These are phyloP conservation scores for Ramaria rubella DNA, from an alignment of 768 basidiomycete species.

Conservation along the genomic window DNA sequence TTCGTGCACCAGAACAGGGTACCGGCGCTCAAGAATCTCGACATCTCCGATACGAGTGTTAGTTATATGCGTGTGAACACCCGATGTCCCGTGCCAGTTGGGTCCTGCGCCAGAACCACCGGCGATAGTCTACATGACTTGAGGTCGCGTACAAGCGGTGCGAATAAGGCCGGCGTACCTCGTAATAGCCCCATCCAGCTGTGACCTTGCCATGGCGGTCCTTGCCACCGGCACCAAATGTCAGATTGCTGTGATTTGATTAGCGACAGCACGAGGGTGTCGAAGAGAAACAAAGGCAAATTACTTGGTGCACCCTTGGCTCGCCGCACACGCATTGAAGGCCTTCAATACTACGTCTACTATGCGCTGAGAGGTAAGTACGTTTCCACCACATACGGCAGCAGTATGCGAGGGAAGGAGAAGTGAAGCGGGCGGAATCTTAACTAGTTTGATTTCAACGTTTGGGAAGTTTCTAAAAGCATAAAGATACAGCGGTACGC, in stretches of 20 bases:
- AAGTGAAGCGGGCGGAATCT: slow-evolving; percentile 71
- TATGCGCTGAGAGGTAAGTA: slow-evolving; percentile 85
- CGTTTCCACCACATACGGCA: slow-evolving; percentile 91
- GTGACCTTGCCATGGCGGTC: slow-evolving; percentile 66
- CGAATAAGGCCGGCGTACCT: too few species aligned
- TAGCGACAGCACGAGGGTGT: neutral
- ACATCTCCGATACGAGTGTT: slow-evolving; percentile 92
- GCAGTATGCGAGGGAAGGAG: slow-evolving; percentile 79
- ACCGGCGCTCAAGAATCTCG: slow-evolving; percentile 88
- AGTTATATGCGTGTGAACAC: slow-evolving; percentile 91
- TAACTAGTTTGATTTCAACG: slow-evolving; percentile 39
- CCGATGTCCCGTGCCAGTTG: slow-evolving; percentile 85
- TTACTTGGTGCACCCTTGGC: slow-evolving; percentile 91
- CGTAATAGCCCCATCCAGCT: slow-evolving; percentile 88
- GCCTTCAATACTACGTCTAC: slow-evolving; percentile 92
- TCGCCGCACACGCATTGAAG: slow-evolving; percentile 86
- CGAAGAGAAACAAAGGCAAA: slow-evolving; percentile 19
- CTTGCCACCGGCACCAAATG: slow-evolving; percentile 87
- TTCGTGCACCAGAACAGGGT: slow-evolving; percentile 82
- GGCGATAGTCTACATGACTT: slow-evolving; percentile 73
- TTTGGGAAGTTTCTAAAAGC: neutral
- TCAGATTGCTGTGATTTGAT: slow-evolving; percentile 56
- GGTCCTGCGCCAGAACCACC: slow-evolving; percentile 92
- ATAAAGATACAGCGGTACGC: slow-evolving; percentile 19
- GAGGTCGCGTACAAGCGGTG: too few species aligned